Conservation (phyloP, 257 asterid species). For the Solanum lycopersicoides region DNA sequence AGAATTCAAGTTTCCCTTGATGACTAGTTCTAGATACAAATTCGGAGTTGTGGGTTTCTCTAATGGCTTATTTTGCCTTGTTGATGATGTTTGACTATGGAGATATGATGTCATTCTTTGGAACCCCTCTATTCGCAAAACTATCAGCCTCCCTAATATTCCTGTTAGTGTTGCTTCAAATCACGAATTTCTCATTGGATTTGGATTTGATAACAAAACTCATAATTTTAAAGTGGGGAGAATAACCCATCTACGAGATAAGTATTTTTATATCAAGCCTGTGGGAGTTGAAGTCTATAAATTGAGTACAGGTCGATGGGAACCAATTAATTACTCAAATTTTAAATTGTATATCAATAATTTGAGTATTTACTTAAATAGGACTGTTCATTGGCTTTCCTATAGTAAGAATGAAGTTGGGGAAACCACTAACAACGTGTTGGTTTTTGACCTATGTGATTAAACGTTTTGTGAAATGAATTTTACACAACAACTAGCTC, state of each 20-base stretch:
- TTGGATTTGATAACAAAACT: conserved; percentile 14
- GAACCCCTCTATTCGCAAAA: neutral
- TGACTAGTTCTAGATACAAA: neutral
- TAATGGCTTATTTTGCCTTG: conserved; percentile 5
- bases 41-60: conserved; percentile 7
- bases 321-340: neutral
- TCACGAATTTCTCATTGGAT: conserved; percentile 1
- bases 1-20: conserved; percentile 7
- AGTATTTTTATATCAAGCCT: conserved; percentile 9
- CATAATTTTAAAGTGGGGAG: conserved; percentile 27
- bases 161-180: neutral
- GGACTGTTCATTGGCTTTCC: no score
- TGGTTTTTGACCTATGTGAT: no score
- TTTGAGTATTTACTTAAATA: no score
- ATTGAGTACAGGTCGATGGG: conserved; percentile 13
- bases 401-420: no score
- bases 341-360: neutral
- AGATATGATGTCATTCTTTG: neutral
- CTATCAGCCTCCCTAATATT: neutral
- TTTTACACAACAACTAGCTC: no score
- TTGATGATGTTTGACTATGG: neutral
- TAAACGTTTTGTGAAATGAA: no score
- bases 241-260: conserved; percentile 3
- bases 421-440: no score
- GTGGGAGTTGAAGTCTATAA: conserved; percentile 21